Base-by-base conservation (phyloP, 1,284 basidiomycete genomes). In the Neonothopanus nambi region DNA sequence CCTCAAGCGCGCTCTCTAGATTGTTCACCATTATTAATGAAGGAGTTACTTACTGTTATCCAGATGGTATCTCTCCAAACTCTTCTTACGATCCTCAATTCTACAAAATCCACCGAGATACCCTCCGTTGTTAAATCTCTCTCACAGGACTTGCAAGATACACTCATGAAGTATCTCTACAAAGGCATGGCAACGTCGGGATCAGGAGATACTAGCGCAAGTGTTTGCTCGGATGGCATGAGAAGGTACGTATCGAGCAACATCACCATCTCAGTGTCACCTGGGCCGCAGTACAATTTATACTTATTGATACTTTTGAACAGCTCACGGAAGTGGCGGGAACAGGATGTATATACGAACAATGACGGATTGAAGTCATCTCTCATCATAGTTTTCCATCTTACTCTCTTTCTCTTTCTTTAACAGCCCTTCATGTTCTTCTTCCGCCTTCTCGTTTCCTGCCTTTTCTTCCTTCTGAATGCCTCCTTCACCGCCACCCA, bases 101-200 rank as follows among this genome's bases (percentile, higher is more conserved):
- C 92, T 54, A 98, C 95, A 12, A 94, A 96, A 67, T 81, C 94
- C 3, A 80, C 91, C 6, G 96, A 98, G 59, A 95, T 99, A 55
- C 76, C 89, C 1, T 73, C 72, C 24, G 84, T 91, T 40, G 77
- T 98, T 66, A 89, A 88, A 66, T 70, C 79, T 1, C 80, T 98
- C 38, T 82, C 85, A 6, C 81, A 84, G 57, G 87, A 93, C 44
- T 80, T 91, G 58, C 93, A 97, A 63, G 96, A 98, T 65, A 91
- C 87, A 33, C 78, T 98, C 54, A 99, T 98, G 96, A 98, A 97
- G 69, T 99, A 97, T 67, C 75, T 99, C 21, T 99, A 99, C 84
- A 99, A 99, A 75, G 95, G 89, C 28, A 94, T 93, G 91, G 91
- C 78, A 5, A 79, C 85, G 76, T 85, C 89, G 11, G 91, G 84